These are phyloP conservation scores for Nothophytophthora sp. DNA, from an alignment of 352 stramenopile genomes.

Conservation along the genomic window DNA sequence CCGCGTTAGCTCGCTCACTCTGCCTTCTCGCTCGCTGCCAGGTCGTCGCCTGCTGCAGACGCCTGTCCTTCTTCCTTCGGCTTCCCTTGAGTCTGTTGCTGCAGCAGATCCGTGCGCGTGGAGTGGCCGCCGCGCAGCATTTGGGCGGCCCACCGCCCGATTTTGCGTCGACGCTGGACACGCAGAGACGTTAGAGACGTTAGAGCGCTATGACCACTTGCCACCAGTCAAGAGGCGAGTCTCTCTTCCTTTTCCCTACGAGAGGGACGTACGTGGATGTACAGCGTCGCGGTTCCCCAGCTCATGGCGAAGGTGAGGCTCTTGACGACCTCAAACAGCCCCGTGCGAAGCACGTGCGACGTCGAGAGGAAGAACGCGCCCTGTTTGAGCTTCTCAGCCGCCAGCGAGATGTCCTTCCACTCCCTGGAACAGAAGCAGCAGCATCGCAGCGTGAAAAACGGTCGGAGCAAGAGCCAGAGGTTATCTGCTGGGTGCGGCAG, in stretches of 20 bases:
- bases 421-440: slow-evolving; percentile 48
- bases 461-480: too few relatives aligned
- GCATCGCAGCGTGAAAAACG: too few relatives aligned
- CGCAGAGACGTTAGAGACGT: too few relatives aligned
- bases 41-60: slow-evolving; percentile 3
- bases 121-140: slow-evolving; percentile 82
- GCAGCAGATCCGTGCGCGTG: slow-evolving; percentile 70
- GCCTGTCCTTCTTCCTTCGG: slow-evolving; percentile 19
- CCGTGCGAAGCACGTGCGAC: slow-evolving; percentile 74
- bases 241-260: neutral
- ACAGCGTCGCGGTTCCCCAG: slow-evolving; percentile 81
- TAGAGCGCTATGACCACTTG: too few relatives aligned
- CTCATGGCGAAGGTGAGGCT: slow-evolving; percentile 78
- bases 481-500: too few relatives aligned
- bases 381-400: slow-evolving; percentile 83
- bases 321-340: slow-evolving; percentile 84
- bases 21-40: neutral
- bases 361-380: slow-evolving; percentile 85
- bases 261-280: slow-evolving; percentile 70
- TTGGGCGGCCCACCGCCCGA: slow-evolving; percentile 82
- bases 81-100: slow-evolving; percentile 38
- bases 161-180: slow-evolving; percentile 68
- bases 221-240: too few relatives aligned
- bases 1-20: neutral
- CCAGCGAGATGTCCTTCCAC: slow-evolving; percentile 77